These are phyloP conservation scores for Omphalotus olearius DNA, from an alignment of 1,284 basidiomycete species.

Conservation along the genomic window DNA sequence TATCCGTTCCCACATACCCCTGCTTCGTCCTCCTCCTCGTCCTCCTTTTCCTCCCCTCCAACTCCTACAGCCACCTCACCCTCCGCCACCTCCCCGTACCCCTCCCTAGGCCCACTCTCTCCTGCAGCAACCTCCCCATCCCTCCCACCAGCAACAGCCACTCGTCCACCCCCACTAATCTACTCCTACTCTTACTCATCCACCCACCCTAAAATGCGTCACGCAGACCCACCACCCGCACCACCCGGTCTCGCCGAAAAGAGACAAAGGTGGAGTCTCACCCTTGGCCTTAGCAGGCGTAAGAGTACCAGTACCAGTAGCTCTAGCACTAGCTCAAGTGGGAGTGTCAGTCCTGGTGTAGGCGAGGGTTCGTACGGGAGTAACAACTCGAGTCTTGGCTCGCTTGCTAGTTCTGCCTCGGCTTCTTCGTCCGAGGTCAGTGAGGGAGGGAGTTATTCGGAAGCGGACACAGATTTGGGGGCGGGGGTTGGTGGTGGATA, in stretches of 20 bases:
- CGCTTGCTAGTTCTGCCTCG: too few relatives aligned
- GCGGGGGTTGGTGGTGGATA: too few relatives aligned
- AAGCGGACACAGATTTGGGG: too few relatives aligned
- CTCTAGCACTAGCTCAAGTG: background rate
- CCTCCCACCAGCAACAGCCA: background rate
- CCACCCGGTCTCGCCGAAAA: slow-evolving; percentile 31
- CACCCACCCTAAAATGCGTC: slow-evolving; percentile 28
- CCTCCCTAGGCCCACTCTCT: background rate
- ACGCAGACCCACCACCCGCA: slow-evolving; percentile 23
- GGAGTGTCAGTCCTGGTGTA: too few relatives aligned
- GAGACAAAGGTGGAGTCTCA: slow-evolving; percentile 27
- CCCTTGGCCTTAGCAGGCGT: slow-evolving; percentile 19
- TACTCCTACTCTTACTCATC: slow-evolving; percentile 14
- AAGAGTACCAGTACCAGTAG: slow-evolving; percentile 16
- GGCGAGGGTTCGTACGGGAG: too few relatives aligned
- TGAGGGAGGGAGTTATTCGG: too few relatives aligned
- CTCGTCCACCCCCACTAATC: background rate
- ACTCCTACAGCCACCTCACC: background rate
- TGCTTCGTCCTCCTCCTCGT: background rate
- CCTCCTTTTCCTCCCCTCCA: background rate
- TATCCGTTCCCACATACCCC: slow-evolving; percentile 18
- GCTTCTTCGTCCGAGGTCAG: too few relatives aligned
- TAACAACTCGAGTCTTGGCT: too few relatives aligned
- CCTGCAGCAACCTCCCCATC: background rate
- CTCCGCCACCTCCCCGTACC: background rate